These are phyloP conservation scores for Solanum boliviense DNA, from an alignment of 257 asterid species.

Conservation along the genomic window DNA sequence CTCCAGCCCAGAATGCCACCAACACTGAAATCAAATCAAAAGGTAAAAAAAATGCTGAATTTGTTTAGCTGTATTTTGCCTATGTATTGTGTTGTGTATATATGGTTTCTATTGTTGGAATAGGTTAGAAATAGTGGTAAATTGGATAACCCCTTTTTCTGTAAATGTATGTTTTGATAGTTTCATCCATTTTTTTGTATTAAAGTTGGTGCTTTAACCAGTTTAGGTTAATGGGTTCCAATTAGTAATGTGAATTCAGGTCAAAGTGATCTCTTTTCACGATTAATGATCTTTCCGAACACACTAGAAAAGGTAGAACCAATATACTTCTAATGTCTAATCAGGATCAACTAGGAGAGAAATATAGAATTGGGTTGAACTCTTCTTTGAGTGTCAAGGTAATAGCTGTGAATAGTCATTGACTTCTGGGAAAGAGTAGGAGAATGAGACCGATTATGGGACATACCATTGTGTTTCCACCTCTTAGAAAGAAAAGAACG, in stretches of 20 bases:
- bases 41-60: constrained; percentile 8
- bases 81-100: background rate
- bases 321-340: background rate
- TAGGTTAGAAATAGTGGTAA: background rate
- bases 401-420: background rate
- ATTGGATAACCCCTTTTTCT: background rate
- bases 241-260: background rate
- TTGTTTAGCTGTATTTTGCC: background rate
- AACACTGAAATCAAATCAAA: constrained; percentile 73
- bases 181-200: background rate
- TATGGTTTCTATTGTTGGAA: background rate
- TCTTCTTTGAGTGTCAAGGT: background rate
- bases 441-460: background rate
- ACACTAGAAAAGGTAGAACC: background rate
- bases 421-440: background rate
- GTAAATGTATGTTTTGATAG: background rate
- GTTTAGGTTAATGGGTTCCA: background rate
- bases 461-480: background rate
- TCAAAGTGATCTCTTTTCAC: constrained; percentile 18
- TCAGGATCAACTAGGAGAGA: background rate
- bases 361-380: background rate
- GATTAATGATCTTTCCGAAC: background rate
- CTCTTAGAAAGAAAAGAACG: background rate
- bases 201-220: background rate
- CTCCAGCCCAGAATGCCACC: constrained; percentile 87